Percentiles rank a stretch among this genome's conserved stretches.
phyloP scores from a whole-genome alignment of 306 rosid genomes.

The Gastrolobium bilobum region DNA sequence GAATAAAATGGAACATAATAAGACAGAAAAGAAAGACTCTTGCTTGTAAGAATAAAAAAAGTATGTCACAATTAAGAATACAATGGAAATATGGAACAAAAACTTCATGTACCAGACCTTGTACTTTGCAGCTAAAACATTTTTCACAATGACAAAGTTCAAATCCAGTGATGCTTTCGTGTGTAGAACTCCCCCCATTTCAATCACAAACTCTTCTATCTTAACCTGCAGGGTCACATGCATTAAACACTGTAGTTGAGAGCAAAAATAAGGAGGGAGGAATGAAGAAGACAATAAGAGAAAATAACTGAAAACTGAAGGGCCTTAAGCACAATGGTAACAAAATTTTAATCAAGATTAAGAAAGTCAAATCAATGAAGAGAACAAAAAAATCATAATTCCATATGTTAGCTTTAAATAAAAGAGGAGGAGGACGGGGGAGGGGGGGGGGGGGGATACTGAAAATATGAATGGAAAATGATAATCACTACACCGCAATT shows the following conservation, averaged over 20 bases:
- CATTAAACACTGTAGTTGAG: conserved; percentile 18
- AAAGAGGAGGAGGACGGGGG: too few relatives aligned
- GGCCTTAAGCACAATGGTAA: conserved; percentile 9
- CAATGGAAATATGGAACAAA: conserved; percentile 37
- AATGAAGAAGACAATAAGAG: conserved; percentile 27
- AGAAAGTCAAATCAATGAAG: conserved; percentile 24
- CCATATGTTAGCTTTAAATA: background rate
- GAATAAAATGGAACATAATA: conserved; percentile 6
- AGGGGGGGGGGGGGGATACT: too few relatives aligned
- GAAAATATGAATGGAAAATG: conserved; percentile 11
- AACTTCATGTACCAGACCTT: conserved; percentile 63
- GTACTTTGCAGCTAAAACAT: conserved; percentile 93
- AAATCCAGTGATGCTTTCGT: conserved; percentile 72
- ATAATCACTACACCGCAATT: conserved; percentile 12
- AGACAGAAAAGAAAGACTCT: background rate
- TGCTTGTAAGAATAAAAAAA: background rate
- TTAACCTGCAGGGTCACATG: conserved; percentile 63
- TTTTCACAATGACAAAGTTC: conserved; percentile 85
- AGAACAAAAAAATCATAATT: conserved; percentile 10
- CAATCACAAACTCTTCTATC: conserved; percentile 74
- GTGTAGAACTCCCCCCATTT: conserved; percentile 92
- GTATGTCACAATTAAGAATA: conserved; percentile 33
- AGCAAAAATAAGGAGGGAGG: background rate
- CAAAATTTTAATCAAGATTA: conserved; percentile 25
- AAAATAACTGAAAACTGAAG: conserved; percentile 42